Evolutionary conservation across 129 eudicot species (phyloP).

Genomic region (Centella asiatica): DNA sequence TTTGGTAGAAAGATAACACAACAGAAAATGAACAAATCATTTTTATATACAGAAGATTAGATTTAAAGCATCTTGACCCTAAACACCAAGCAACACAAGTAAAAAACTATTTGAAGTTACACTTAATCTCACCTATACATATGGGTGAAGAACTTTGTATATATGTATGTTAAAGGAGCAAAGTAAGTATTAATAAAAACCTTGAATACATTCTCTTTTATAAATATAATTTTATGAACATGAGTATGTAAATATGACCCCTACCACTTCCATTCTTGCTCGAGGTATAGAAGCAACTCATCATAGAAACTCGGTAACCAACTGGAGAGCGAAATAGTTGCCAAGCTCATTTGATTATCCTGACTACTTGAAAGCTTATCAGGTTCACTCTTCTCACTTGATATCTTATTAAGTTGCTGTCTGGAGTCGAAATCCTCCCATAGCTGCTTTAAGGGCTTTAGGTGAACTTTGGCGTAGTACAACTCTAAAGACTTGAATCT

Average conservation of each 20-base stretch:
- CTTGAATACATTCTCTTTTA: background rate
- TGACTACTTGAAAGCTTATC: constrained; percentile 40
- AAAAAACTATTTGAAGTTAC: background rate
- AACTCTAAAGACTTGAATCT: constrained; percentile 83
- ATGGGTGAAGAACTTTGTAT: background rate
- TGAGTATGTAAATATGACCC: background rate
- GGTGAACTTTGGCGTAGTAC: constrained; percentile 80
- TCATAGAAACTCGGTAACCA: constrained; percentile 95
- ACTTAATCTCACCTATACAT: background rate
- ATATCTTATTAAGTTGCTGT: constrained; percentile 50
- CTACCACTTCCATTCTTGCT: constrained; percentile 99
- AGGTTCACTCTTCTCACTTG: constrained; percentile 53
- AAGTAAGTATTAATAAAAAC: background rate
- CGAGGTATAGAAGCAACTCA: constrained; percentile 82
- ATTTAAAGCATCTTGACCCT: too few species aligned
- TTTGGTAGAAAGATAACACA: background rate
- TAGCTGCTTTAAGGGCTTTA: constrained; percentile 64
- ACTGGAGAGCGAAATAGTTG: constrained; percentile 53
- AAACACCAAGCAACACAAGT: too few species aligned
- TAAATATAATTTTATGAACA: background rate
- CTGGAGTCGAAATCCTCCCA: constrained; percentile 87
- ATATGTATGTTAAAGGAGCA: background rate
- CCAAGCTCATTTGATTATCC: constrained; percentile 39
- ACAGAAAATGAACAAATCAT: background rate
- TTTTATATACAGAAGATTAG: too few species aligned